Conservation (phyloP, 2,329 filamentous ascomycete genomes). For the Phaeosphaeriaceae sp. region DNA sequence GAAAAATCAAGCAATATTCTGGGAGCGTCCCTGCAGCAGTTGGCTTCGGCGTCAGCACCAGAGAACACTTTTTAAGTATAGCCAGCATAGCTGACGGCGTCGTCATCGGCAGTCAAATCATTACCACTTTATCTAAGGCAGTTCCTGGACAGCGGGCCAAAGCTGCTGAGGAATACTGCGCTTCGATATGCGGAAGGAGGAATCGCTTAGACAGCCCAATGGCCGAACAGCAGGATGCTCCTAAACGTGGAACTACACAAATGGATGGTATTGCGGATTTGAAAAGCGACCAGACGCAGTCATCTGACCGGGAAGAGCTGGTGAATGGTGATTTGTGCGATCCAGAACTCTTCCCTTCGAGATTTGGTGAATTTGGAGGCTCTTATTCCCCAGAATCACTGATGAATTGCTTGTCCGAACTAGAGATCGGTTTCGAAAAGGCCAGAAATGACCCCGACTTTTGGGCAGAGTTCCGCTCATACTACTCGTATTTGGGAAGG, state of each 20-base stretch:
- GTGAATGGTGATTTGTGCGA: slow-evolving; percentile 33
- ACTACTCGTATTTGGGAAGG: slow-evolving; percentile 96
- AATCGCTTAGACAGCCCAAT: slow-evolving; percentile 63
- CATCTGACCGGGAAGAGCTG: slow-evolving; percentile 69
- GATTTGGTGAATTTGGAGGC: slow-evolving; percentile 94
- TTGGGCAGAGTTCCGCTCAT: slow-evolving; percentile 95
- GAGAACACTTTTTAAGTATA: slow-evolving; percentile 89
- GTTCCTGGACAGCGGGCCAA: slow-evolving; percentile 69
- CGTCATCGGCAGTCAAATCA: slow-evolving; percentile 94
- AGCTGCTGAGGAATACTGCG: slow-evolving; percentile 85
- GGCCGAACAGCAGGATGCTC: slow-evolving; percentile 72
- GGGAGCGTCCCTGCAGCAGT: slow-evolving; percentile 89
- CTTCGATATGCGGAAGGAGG: slow-evolving; percentile 69
- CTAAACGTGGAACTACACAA: slow-evolving; percentile 42
- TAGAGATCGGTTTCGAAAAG: slow-evolving; percentile 88
- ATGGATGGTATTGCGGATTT: too few species aligned
- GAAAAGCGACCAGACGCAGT: slow-evolving; percentile 77
- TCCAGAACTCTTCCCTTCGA: slow-evolving; percentile 70
- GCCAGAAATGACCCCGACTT: slow-evolving; percentile 87
- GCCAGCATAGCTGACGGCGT: slow-evolving; percentile 88
- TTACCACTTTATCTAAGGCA: slow-evolving; percentile 77
- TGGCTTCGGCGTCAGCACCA: slow-evolving; percentile 94
- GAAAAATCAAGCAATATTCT: slow-evolving; percentile 88
- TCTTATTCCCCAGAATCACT: slow-evolving; percentile 97
- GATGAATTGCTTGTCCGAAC: slow-evolving; percentile 92